Evolutionary conservation across 768 basidiomycete species (phyloP).

Genomic region (Chlorophyllum brunneum): DNA sequence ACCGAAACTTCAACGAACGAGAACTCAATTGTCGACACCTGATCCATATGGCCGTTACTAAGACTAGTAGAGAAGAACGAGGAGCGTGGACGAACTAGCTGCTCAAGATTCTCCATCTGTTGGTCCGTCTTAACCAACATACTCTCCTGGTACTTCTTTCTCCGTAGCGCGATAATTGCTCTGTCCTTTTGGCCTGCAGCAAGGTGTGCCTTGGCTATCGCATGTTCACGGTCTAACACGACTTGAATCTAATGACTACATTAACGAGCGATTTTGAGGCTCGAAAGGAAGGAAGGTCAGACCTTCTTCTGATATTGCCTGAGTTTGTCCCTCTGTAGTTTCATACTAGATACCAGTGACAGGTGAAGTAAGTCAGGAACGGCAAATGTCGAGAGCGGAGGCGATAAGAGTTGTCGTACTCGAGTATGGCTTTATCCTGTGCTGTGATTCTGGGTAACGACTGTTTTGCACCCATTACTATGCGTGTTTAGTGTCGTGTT

Average conservation of each 20-base stretch:
- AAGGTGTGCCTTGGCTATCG: slow-evolving; percentile 83
- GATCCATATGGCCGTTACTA: not conserved
- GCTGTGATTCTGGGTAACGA: slow-evolving; percentile 85
- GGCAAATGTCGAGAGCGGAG: slow-evolving; percentile 10
- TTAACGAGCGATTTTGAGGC: not conserved
- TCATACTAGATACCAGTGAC: slow-evolving; percentile 57
- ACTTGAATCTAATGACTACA: slow-evolving; percentile 66
- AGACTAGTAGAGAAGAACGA: not conserved
- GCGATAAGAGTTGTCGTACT: slow-evolving; percentile 54
- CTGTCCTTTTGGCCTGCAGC: slow-evolving; percentile 80
- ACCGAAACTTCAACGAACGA: slow-evolving; percentile 92
- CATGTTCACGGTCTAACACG: slow-evolving; percentile 82
- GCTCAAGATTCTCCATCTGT: slow-evolving; percentile 86
- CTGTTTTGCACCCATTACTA: slow-evolving; percentile 63
- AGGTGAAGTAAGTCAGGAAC: slow-evolving; percentile 9
- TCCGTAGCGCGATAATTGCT: slow-evolving; percentile 82
- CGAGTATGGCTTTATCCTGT: slow-evolving; percentile 92
- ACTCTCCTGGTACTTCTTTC: slow-evolving; percentile 91
- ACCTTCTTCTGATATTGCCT: slow-evolving; percentile 96
- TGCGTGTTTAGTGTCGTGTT: not conserved
- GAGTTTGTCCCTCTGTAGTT: slow-evolving; percentile 93
- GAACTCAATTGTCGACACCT: slow-evolving; percentile 98
- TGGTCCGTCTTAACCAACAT: slow-evolving; percentile 84
- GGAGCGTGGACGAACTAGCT: slow-evolving; percentile 53
- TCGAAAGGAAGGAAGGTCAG: slow-evolving; percentile 13